phyloP scores from a whole-genome alignment of 495 filamentous ascomycete genomes.

The Pyrenula massariospora region DNA sequence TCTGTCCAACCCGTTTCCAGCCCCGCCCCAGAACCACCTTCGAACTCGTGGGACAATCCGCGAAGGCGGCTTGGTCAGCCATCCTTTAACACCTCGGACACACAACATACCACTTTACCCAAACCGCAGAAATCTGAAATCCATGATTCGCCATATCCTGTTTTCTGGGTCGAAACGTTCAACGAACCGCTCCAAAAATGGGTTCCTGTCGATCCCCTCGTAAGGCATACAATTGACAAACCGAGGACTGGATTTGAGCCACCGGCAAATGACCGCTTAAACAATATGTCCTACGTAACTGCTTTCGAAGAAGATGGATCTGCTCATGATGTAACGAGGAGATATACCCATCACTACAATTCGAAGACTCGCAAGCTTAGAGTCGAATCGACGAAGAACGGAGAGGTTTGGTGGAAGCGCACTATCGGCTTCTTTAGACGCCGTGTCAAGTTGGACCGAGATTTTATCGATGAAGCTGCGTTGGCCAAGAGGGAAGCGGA shows the following conservation, averaged over 20 bases:
- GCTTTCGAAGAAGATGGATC: conserved; percentile 71
- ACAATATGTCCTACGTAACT: conserved; percentile 70
- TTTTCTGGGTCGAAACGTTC: conserved; percentile 92
- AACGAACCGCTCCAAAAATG: conserved; percentile 78
- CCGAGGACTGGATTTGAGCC: conserved; percentile 65
- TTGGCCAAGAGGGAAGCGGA: conserved; percentile 53
- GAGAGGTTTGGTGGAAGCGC: conserved; percentile 61
- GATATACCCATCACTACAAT: conserved; percentile 73
- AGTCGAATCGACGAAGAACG: conserved; percentile 55
- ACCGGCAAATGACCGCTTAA: conserved; percentile 57
- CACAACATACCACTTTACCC: conserved; percentile 19
- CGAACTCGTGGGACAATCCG: conserved; percentile 1
- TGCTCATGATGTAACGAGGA: conserved; percentile 68
- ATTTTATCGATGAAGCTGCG: conserved; percentile 73
- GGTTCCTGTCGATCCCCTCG: conserved; percentile 77
- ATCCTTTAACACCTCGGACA: conserved; percentile 13
- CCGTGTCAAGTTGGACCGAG: conserved; percentile 46
- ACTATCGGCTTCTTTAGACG: conserved; percentile 49
- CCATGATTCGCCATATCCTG: conserved; percentile 56
- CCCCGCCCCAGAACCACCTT: conserved; percentile 8
- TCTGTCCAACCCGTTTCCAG: conserved; percentile 28
- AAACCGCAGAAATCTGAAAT: conserved; percentile 10
- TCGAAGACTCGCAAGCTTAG: conserved; percentile 72
- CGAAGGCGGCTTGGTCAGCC: conserved; percentile 7
- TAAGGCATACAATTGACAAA: conserved; percentile 64